Evolutionary conservation across 768 basidiomycete genomes (phyloP), one percentile per base, ranked within the genome.

Genomic region (Tricholoma sp.): DNA sequence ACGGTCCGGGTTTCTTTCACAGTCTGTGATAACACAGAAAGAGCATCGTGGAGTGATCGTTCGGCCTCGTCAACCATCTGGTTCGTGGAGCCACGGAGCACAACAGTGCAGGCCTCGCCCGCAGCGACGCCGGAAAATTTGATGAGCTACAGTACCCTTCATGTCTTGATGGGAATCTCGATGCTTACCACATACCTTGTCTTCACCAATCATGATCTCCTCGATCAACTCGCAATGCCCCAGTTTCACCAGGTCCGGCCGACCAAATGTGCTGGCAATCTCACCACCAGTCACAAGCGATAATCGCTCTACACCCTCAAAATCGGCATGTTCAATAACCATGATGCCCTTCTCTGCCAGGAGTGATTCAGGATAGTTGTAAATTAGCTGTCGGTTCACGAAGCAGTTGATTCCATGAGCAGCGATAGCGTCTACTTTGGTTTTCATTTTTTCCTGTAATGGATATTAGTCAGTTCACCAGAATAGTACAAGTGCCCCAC

Each of bases 51-150:
- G 46, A 99, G 76, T 1, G 96, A 98, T 10, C 97, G 88, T 67
- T 98, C 97, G 1, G 97, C 97, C 71, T 99, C 97, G 65, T 98
- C 97, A 22, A 99, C 89, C 96, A 99, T 99, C 70, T 99, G 97
- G 60, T 88, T 89, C 19, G 97, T 98, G 37, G 95, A 97, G 12
- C 97, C 97, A 34, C 97, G 91, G 7, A 99, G 82, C 27, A 99
- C 96, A 53, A 98, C 94, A 0, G 97, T 99, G 71, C 97, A 98
- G 19, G 97, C 97, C 72, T 96, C 87, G 11, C 96, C 96, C 18
- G 96, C 94, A 11, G 95, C 94, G 41, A 99, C 96, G 43, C 97
- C 97, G 8, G 97, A 98, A 80, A 99, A 99, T 76, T 98, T 99
- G 78, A 98, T 97, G 60, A 99, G 81, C 95, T 98, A 54, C 2